Evolutionary conservation across 495 filamentous ascomycete genomes (phyloP), one percentile per base, ranked within the genome.

Genomic region (Talaromyces proteolyticus): DNA sequence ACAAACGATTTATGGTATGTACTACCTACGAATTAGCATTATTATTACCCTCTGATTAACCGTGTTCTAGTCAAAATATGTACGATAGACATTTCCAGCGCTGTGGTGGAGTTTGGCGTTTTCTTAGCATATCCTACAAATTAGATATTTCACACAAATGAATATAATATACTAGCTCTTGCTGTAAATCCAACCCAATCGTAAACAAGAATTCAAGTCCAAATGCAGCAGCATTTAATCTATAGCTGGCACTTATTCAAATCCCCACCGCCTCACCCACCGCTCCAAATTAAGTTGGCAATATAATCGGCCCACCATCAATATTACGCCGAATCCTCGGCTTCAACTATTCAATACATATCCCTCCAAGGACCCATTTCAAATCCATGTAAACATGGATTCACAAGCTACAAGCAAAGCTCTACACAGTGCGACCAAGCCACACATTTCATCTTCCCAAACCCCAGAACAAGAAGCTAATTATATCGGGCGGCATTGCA

Each of bases 1-100:
- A 98, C 71, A 94, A 92, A 70, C 80, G 89, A 55, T 98, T 98
- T 62, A 97, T 98, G 93, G 86, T 84, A 73, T 76, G 84, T 53
- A 47, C 37, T 20, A 11, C 25, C 11, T 55, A 25, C 44, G 24
- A 50, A 1, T 6, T 39, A 21, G 20, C 48, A n/a, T 50, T 44
- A 11, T 37, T 56, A n/a, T 39, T 22, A 37, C 38, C 12, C n/a
- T n/a, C n/a, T n/a, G n/a, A n/a, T n/a, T 44, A 6, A 36, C 37
- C 70, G 74, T 65, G 80, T 62, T 53, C 42, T 57, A 85, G 81
- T 78, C 76, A 38, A 86, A 84, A 66, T 89, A 88, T 58, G 81
- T 88, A 36, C 80, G 83, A 59, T 87, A 66, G 60, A 43, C 25
- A 8, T 2, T 24, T 14, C 10, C 12, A 14, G n/a, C 21, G 37